Percentiles rank a stretch among this genome's conserved stretches.
These are phyloP conservation scores for Trematosphaeria pertusa DNA, from an alignment of 2,329 filamentous ascomycete species.

Conservation along the genomic window DNA sequence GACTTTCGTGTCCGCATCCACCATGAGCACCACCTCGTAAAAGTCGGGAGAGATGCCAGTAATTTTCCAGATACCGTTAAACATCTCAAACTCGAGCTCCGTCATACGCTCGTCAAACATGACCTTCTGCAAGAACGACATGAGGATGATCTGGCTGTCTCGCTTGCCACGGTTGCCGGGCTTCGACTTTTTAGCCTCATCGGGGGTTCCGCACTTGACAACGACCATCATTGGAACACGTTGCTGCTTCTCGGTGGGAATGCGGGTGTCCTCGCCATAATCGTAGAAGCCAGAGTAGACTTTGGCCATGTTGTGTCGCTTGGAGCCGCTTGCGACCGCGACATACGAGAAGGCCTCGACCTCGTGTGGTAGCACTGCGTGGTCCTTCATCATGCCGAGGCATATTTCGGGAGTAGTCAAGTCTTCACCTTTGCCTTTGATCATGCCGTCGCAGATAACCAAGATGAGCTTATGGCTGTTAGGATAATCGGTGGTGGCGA, in stretches of 20 bases:
- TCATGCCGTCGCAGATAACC: constrained; percentile 95
- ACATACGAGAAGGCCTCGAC: constrained; percentile 95
- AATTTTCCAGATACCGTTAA: constrained; percentile 98
- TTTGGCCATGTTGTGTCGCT: constrained; percentile 99
- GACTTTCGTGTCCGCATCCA: constrained; percentile 98
- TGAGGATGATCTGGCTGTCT: constrained; percentile 98
- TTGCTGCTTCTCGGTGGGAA: constrained; percentile 88
- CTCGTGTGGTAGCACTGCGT: constrained; percentile 77
- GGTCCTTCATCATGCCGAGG: constrained; percentile 93
- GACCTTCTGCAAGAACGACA: constrained; percentile 99
- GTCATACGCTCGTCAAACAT: constrained; percentile 99
- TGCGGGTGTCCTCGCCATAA: constrained; percentile 80
- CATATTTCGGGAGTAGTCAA: constrained; percentile 89
- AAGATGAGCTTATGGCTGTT: constrained; percentile 99
- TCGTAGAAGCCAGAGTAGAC: constrained; percentile 98
- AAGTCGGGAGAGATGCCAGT: constrained; percentile 98
- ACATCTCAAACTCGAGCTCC: constrained; percentile 98
- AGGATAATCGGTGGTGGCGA: constrained; percentile 97
- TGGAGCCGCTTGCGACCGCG: constrained; percentile 91
- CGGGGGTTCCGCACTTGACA: constrained; percentile 93
- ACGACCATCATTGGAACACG: constrained; percentile 97
- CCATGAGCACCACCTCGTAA: constrained; percentile 98
- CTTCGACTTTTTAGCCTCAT: constrained; percentile 81
- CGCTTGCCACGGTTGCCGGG: constrained; percentile 98
- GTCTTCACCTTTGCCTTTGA: constrained; percentile 91